Base-by-base conservation (phyloP, 345 rosid species). In the Boechera divaricarpa region DNA sequence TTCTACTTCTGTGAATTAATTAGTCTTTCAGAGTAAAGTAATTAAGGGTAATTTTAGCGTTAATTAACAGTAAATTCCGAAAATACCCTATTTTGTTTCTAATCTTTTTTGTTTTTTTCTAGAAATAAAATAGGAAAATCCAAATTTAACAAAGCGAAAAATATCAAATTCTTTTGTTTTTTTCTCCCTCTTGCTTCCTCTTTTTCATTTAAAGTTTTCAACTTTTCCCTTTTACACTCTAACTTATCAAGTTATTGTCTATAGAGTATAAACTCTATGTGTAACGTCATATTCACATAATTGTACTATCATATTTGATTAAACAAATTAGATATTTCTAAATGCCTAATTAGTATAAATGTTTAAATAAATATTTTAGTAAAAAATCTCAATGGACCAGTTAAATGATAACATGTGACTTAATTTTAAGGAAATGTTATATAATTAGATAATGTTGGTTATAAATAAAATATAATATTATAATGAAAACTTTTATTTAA, bases 121-220 rank as follows among this genome's bases (percentile, higher is more conserved):
- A 57, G 4, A 75, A 21, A 39, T 68, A 12, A 75, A 75, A 28
- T 21, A 31, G 6, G 41, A 24, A 70, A 61, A 53, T 63, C 58
- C 16, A 67, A 41, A 55, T 31, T 18, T 54, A 44, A 36, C 60
- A 63, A 48, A 6, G 16, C 4, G 10, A 16, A 60, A 59, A 18
- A 47, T 59, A 60, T 24, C 7, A 10, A 36, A 24, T 64, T 63
- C 18, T 31, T n/a, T 48, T 49, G 42, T 11, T 51, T 9, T 13
- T 12, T 44, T 16, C 26, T 5, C 48, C 21, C 10, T 75, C 42
- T 67, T 68, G 57, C 80, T 54, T 77, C 42, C n/a, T n/a, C n/a
- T n/a, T n/a, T 44, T 62, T 36, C 18, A 55, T 38, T 77, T 77
- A 77, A 77, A 77, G 80, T 56, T 63, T 47, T 4, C 10, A 54